Evolutionary conservation across 805 yeast species (phyloP).

Genomic region (Ogataea zsoltii): DNA sequence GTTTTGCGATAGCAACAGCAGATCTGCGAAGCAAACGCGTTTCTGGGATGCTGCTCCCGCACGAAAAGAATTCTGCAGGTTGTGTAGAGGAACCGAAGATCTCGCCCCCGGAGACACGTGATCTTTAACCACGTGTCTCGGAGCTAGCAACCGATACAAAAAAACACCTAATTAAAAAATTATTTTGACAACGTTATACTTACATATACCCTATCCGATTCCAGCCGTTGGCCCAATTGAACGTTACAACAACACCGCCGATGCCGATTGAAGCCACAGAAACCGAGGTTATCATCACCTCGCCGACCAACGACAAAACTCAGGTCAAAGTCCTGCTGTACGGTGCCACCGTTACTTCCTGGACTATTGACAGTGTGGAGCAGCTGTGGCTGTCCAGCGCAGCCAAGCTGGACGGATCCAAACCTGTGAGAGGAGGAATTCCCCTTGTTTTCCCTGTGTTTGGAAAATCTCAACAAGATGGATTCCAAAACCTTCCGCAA

Average conservation of each 20-base stretch:
- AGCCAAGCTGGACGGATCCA: slow-evolving; percentile 86
- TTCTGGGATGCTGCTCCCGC: no score
- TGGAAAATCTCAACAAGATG: slow-evolving; percentile 66
- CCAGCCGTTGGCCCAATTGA: not conserved
- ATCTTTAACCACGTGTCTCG: no score
- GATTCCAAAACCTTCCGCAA: slow-evolving; percentile 77
- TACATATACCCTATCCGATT: not conserved
- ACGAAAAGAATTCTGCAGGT: no score
- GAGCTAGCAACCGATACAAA: not conserved
- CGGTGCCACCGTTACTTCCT: slow-evolving; percentile 88
- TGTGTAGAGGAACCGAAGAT: no score
- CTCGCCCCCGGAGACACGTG: no score
- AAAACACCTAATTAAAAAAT: not conserved
- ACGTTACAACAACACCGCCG: slow-evolving; percentile 1
- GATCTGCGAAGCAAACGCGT: no score
- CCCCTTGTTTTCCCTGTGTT: slow-evolving; percentile 95
- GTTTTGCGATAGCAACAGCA: no score
- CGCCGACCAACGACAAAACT: slow-evolving; percentile 52
- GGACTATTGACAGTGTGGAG: slow-evolving; percentile 73
- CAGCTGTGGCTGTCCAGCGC: slow-evolving; percentile 79
- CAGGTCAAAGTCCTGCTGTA: slow-evolving; percentile 70
- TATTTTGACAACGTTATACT: not conserved
- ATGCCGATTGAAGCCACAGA: slow-evolving; percentile 70
- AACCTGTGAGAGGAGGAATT: slow-evolving; percentile 96
- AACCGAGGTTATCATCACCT: slow-evolving; percentile 59